phyloP scores from a whole-genome alignment of 768 basidiomycete species.

The Russula vinacea region DNA sequence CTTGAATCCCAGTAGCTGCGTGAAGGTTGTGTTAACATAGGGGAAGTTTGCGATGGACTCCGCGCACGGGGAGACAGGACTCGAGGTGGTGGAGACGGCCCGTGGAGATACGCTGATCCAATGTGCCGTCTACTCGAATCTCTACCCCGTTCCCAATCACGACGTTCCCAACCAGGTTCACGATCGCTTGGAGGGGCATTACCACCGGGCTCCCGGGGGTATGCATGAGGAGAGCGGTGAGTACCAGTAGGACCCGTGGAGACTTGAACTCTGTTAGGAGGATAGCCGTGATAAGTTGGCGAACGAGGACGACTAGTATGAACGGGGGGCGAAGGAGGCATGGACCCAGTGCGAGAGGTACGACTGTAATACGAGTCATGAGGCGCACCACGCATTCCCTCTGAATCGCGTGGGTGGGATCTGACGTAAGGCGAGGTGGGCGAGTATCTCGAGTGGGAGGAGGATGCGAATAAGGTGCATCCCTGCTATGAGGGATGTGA shows the following conservation, averaged over 20 bases:
- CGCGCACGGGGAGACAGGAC: slow-evolving; percentile 46
- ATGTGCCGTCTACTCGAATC: slow-evolving; percentile 27
- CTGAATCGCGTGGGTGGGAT: slow-evolving; percentile 50
- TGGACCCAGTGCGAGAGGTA: slow-evolving; percentile 50
- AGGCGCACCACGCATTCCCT: slow-evolving; percentile 49
- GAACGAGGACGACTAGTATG: slow-evolving; percentile 49
- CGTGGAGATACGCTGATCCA: slow-evolving; percentile 37
- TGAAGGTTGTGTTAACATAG: slow-evolving; percentile 51
- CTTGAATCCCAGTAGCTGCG: slow-evolving; percentile 61
- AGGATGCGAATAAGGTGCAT: slow-evolving; percentile 45
- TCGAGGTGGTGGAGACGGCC: slow-evolving; percentile 36
- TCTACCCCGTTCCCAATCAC: slow-evolving; percentile 53
- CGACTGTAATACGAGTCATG: slow-evolving; percentile 58
- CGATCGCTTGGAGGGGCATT: slow-evolving; percentile 46
- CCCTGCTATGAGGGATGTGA: slow-evolving; percentile 45
- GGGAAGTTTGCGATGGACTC: slow-evolving; percentile 48
- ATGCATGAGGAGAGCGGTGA: slow-evolving; percentile 61
- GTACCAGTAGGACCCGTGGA: slow-evolving; percentile 49
- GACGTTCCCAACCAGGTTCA: slow-evolving; percentile 61
- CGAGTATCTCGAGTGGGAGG: slow-evolving; percentile 49
- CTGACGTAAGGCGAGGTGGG: slow-evolving; percentile 65
- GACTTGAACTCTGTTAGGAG: slow-evolving; percentile 48
- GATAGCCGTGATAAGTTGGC: slow-evolving; percentile 49
- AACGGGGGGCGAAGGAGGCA: slow-evolving; percentile 59
- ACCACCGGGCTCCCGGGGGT: slow-evolving; percentile 50